Evolutionary conservation across 169 alveolate genomes (phyloP).

Genomic region (Eimeria sp.): DNA sequence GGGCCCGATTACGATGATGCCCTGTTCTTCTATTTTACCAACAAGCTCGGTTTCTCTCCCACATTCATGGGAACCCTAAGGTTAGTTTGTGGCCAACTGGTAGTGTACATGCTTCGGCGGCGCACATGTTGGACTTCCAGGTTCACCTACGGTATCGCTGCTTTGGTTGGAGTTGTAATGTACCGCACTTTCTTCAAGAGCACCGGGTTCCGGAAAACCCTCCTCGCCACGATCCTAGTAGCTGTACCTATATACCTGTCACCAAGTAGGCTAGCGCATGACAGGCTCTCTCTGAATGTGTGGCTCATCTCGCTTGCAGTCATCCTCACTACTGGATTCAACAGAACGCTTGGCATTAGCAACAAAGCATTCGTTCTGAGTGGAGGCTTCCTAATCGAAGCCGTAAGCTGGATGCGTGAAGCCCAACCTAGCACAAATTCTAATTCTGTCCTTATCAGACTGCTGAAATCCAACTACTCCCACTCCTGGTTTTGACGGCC

Average conservation of each 20-base stretch:
- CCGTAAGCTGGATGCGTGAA: conserved; percentile 88
- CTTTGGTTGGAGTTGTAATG: conserved; percentile 94
- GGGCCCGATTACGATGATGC: conserved; percentile 97
- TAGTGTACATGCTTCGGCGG: not conserved
- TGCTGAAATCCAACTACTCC: conserved; percentile 95
- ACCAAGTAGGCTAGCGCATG: conserved; percentile 64
- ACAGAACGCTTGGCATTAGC: conserved; percentile 93
- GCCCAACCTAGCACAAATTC: not conserved
- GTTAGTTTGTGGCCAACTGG: conserved; percentile 34
- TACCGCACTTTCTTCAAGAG: conserved; percentile 93
- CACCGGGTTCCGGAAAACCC: conserved; percentile 92
- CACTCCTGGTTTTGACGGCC: conserved; percentile 97
- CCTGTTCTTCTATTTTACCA: conserved; percentile 96
- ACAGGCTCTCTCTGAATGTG: not conserved
- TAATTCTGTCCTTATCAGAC: conserved; percentile 54
- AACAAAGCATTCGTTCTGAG: conserved; percentile 94
- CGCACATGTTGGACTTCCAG: conserved; percentile 23
- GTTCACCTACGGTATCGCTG: conserved; percentile 95
- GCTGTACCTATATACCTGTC: conserved; percentile 88
- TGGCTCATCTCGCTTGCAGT: conserved; percentile 87
- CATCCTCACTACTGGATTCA: conserved; percentile 92
- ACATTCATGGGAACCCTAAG: conserved; percentile 97
- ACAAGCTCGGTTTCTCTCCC: conserved; percentile 95
- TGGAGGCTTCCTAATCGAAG: conserved; percentile 95
- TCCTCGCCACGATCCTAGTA: conserved; percentile 94